Evolutionary conservation across 208 protist species (phyloP).

Genomic region (Ichthyophonus hoferi): DNA sequence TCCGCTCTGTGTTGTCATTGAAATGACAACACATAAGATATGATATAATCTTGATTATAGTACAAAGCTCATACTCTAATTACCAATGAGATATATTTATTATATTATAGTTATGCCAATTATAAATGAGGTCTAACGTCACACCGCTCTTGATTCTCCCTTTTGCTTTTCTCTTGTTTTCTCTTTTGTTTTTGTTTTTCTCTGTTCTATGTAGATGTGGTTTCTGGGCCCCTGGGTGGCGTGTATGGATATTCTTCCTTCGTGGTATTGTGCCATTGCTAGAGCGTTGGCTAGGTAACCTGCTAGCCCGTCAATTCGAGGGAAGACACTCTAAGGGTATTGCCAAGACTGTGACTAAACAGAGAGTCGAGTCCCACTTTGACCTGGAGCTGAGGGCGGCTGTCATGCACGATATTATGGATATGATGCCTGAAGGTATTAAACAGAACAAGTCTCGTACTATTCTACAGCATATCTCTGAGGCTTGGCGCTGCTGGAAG

Average conservation of each 20-base stretch:
- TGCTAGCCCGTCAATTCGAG: conserved; percentile 98
- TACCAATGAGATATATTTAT: no score
- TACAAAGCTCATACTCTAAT: no score
- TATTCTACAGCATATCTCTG: conserved; percentile 98
- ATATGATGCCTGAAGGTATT: conserved; percentile 99
- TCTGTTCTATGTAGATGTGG: conserved; percentile 77
- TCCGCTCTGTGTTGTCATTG: no score
- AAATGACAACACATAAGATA: no score
- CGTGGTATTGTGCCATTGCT: conserved; percentile 98
- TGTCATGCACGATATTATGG: conserved; percentile 98
- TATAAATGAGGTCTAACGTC: no score
- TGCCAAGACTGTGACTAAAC: conserved; percentile 98
- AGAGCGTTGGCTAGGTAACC: conserved; percentile 98
- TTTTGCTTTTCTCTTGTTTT: not conserved
- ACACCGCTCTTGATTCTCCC: not conserved
- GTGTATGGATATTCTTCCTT: conserved; percentile 99
- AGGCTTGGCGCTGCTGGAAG: conserved; percentile 89
- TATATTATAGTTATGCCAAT: no score
- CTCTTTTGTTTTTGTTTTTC: not conserved
- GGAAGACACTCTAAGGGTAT: conserved; percentile 91
- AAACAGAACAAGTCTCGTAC: conserved; percentile 89
- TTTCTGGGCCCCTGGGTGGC: conserved; percentile 99
- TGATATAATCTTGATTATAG: no score
- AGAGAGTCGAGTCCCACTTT: conserved; percentile 99
- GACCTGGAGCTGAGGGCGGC: conserved; percentile 98